A percentile compares a stretch with the other conserved stretches of the same genome.
These are phyloP conservation scores for Trichaptum fuscoviolaceum DNA, from an alignment of 768 basidiomycete genomes.

Conservation along the genomic window DNA sequence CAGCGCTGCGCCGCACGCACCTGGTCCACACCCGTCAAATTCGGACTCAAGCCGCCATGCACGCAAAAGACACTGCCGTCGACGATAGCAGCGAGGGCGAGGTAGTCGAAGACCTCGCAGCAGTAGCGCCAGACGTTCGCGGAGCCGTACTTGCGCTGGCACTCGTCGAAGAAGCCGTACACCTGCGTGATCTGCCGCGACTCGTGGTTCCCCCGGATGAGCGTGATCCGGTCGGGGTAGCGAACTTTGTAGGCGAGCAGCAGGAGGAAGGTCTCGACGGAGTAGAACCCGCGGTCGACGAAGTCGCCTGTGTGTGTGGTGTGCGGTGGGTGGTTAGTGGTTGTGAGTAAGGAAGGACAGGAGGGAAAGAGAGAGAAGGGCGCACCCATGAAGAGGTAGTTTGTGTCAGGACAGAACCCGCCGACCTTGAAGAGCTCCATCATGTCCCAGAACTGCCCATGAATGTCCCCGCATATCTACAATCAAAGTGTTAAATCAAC, in stretches of 20 bases:
- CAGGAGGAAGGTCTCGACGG: conserved; percentile 92
- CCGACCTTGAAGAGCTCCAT: conserved; percentile 95
- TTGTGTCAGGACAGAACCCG: conserved; percentile 87
- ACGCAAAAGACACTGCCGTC: conserved; percentile 97
- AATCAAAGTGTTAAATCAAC: background rate
- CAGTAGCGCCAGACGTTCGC: conserved; percentile 97
- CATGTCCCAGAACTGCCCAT: conserved; percentile 95
- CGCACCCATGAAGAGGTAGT: conserved; percentile 95
- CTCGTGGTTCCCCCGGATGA: conserved; percentile 97
- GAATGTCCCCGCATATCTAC: conserved; percentile 92
- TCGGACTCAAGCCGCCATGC: conserved; percentile 93
- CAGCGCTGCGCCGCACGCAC: conserved; percentile 30
- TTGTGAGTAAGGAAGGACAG: conserved; percentile 8
- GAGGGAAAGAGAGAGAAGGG: conserved; percentile 12
- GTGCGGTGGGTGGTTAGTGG: too few relatives aligned
- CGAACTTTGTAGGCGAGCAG: conserved; percentile 94
- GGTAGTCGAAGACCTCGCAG: conserved; percentile 97
- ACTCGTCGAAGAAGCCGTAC: conserved; percentile 94
- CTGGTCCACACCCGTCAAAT: conserved; percentile 82
- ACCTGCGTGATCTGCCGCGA: conserved; percentile 96
- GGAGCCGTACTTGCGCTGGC: conserved; percentile 91
- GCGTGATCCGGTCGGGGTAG: conserved; percentile 94
- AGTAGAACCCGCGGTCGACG: conserved; percentile 96
- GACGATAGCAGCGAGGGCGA: conserved; percentile 92
- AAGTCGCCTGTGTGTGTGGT: conserved; percentile 73